Evolutionary conservation across 2,329 filamentous ascomycete genomes (phyloP), one percentile per base, ranked within the genome.

Genomic region (Ceratocystiopsis minuta): DNA sequence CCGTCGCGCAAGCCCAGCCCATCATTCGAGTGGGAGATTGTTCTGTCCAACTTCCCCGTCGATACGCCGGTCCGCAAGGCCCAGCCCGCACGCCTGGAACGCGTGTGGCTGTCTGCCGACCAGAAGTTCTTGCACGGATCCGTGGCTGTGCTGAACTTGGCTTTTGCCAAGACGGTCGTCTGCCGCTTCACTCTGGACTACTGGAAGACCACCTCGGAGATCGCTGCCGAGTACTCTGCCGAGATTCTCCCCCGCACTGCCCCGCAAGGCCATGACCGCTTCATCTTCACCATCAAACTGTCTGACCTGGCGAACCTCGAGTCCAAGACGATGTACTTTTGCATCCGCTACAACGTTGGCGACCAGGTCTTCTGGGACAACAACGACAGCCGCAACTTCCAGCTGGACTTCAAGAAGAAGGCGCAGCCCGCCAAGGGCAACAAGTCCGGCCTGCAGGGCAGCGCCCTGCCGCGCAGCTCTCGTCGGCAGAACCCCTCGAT

Each of bases 131-230:
- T 98, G 49, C 69, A 94, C 40, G 90, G 90, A 13, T 81, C 77
- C 16, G 72, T 94, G 41, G 81, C 77, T 9, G 87, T 93, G 17
- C 77, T 80, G 55, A 98, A 98, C 59, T 61, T 96, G 36, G 75
- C 86, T 0, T 98, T 93, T 62, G 73, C 87, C 42, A 98, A 98
- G 62, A 60, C 68, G 6, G 84, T 98, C 42, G 76, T 80, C n/a
- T 88, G 85, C 57, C 77, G 90, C 40, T 98, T 98, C 59, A 98
- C 90, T 0, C 71, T 95, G 38, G 90, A 98, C 59, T 90, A 93
- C 62, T 98, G 90, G 90, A 94, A 93, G 68, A 98, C 90, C 0
- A 92, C 87, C 0, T 98, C 90, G 1, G 90, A 98, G 57, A 81
- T 96, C 2, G 70, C 71, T 34, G 88, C 84, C n/a, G 86, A 95